A percentile compares a stretch with the other conserved stretches of the same genome.
These are phyloP conservation scores for Termitomyces sp. DNA, from an alignment of 768 basidiomycete species.

Conservation along the genomic window DNA sequence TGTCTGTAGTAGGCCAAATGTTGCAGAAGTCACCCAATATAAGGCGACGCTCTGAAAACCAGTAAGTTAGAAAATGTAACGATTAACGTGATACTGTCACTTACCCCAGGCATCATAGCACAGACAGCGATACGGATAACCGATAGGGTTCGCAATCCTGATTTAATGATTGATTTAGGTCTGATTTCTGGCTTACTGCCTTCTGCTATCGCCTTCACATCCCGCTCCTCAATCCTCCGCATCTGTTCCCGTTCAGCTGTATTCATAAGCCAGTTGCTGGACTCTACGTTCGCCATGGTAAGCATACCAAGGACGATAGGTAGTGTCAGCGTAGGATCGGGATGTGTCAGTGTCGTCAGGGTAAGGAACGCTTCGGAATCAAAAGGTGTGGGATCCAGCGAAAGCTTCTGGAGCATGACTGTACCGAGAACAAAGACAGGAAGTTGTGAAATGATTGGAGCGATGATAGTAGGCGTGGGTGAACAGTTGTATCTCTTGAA, in stretches of 20 bases:
- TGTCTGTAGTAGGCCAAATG: constrained; percentile 68
- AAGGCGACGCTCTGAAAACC: constrained; percentile 54
- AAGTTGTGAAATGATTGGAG: constrained; percentile 62
- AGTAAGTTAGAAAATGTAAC: neutral
- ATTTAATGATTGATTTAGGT: constrained; percentile 44
- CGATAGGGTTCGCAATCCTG: constrained; percentile 48
- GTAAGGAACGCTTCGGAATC: constrained; percentile 77
- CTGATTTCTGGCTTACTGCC: constrained; percentile 40
- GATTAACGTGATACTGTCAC: constrained; percentile 15
- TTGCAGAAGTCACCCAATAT: constrained; percentile 76
- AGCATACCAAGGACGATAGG: constrained; percentile 69
- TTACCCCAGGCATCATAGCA: constrained; percentile 66
- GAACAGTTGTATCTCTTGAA: constrained; percentile 51
- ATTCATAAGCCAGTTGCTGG: constrained; percentile 66
- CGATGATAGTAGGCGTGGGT: constrained; percentile 48
- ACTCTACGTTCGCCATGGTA: constrained; percentile 77
- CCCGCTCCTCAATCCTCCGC: constrained; percentile 40
- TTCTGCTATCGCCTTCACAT: constrained; percentile 38
- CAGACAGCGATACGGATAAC: constrained; percentile 64
- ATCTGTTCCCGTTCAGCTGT: constrained; percentile 49
- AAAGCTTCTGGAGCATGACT: constrained; percentile 47
- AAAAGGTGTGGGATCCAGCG: constrained; percentile 57
- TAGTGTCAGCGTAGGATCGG: constrained; percentile 64
- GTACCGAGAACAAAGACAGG: constrained; percentile 70
- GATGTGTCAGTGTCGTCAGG: constrained; percentile 60